Conservation (phyloP, 345 rosid species). For the Lepidium africanum region DNA sequence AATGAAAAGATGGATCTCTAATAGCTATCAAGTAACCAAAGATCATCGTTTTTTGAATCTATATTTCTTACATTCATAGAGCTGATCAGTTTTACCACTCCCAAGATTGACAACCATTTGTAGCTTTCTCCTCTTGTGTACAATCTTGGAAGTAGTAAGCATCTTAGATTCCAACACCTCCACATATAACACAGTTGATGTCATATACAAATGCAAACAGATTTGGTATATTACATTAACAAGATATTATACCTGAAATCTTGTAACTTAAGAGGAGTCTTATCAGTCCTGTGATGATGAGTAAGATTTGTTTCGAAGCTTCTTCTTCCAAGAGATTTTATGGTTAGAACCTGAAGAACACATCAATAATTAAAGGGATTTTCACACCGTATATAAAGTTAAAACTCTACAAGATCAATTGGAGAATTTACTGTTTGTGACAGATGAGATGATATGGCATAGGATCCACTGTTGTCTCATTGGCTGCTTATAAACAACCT, state of each 20-base stretch:
- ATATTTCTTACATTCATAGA: constrained; percentile 40
- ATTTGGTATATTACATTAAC: constrained; percentile 45
- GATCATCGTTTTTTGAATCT: no score
- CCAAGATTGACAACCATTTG: not conserved
- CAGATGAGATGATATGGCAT: constrained; percentile 48
- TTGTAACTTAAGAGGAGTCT: not conserved
- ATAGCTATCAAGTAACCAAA: no score
- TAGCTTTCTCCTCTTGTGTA: no score
- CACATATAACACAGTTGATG: not conserved
- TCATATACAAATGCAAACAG: not conserved
- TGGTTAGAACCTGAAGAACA: constrained; percentile 7
- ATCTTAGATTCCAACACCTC: no score
- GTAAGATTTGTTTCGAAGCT: not conserved
- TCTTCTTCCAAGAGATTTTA: not conserved
- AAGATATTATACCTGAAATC: not conserved
- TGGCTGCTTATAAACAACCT: constrained; percentile 18
- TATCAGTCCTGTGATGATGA: not conserved
- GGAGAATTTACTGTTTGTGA: not conserved
- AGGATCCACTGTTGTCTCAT: constrained; percentile 55
- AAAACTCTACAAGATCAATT: not conserved
- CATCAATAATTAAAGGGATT: not conserved
- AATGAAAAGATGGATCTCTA: no score
- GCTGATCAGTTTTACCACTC: constrained; percentile 55
- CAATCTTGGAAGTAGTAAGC: no score
- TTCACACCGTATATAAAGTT: not conserved